A percentile compares a stretch with the other conserved stretches of the same genome.
Conservation (phyloP, 78 protist genomes). For the Dictyostelium brefeldianum region DNA sequence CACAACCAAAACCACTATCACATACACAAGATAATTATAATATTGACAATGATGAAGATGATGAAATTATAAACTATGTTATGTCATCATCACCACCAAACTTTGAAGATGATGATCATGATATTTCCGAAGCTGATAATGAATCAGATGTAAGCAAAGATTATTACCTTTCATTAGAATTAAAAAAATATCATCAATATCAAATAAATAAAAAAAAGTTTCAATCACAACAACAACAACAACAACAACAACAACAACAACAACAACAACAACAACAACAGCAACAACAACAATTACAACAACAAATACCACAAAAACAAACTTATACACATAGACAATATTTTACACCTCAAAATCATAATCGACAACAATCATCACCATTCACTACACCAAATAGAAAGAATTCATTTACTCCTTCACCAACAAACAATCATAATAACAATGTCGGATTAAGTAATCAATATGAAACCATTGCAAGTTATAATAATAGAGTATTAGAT, state of each 20-base stretch:
- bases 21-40: too few species aligned
- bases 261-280: background rate
- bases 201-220: too few species aligned
- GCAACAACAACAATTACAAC: background rate
- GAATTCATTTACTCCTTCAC: background rate
- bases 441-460: background rate
- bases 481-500: background rate
- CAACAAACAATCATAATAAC: background rate
- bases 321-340: too few species aligned
- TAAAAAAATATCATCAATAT: background rate
- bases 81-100: too few species aligned
- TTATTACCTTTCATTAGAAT: background rate
- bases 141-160: background rate
- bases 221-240: background rate
- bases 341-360: background rate
- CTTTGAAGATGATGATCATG: too few species aligned
- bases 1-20: too few species aligned
- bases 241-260: background rate
- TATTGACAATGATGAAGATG: too few species aligned
- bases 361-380: background rate
- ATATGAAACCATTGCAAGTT: background rate
- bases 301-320: background rate
- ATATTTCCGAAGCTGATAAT: background rate
- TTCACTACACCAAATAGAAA: background rate
- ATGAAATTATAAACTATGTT: too few species aligned